Base-by-base conservation (phyloP, 768 basidiomycete species). In the Dictyophora rubrovolvata region DNA sequence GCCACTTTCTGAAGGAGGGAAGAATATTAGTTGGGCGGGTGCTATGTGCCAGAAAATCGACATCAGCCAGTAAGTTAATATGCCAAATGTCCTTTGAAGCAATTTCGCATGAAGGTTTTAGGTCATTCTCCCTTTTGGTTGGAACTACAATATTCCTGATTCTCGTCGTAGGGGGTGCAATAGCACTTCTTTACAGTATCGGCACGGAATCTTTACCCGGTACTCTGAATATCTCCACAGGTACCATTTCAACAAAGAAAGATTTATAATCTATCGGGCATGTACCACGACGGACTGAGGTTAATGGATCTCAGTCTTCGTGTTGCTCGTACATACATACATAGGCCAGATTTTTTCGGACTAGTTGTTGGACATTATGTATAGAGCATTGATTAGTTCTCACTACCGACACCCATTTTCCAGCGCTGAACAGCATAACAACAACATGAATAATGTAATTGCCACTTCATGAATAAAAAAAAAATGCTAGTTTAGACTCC, bases 1-100 rank as follows among this genome's bases (percentile, higher is more conserved):
- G 79, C 62, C 55, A 62, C 1, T 73, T 70, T 23, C 84, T 81
- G 10, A 78, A 77, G 51, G 72, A 22, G 78, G 82, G n/a, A 77
- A 82, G 68, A 81, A 77, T 3, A 79, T 84, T 62, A 71, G 69
- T 34, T 93, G 90, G 89, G 89, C 79, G 1, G 90, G 90, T 5
- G 77, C 79, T 55, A 79, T 75, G 62, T 93, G 90, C 63, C 83
- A 91, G 74, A 79, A 83, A 63, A 83, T 82, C 70, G 90, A 93
- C 66, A 72, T 92, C 52, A 90, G 87, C 75, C 82, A 81, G 89
- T 89, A 66, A 61, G 87, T 81, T 14, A 10, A 20, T 48, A 22
- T 56, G 14, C 20, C 8, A n/a, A 14, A 16, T 48, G 21, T 21
- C 53, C 48, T 59, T 33, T 17, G 10, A 10, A 46, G 35, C 1